These are phyloP conservation scores for Schrenkiella parvula DNA, from an alignment of 345 rosid species.

Conservation along the genomic window DNA sequence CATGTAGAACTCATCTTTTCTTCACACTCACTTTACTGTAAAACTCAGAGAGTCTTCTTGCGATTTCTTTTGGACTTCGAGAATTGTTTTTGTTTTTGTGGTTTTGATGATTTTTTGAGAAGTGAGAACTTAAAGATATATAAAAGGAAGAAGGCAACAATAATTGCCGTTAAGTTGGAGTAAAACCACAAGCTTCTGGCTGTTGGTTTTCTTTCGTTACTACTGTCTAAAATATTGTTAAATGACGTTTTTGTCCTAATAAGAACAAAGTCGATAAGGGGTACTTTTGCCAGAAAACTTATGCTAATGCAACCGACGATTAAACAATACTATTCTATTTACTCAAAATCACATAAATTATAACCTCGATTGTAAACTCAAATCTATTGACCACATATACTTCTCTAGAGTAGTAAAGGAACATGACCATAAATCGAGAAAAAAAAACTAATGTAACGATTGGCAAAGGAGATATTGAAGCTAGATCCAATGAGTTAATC, in stretches of 20 bases:
- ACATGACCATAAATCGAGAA: no score
- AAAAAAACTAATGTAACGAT: no score
- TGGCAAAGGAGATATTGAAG: no score
- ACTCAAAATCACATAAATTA: no score
- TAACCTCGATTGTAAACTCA: no score
- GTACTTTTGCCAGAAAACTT: no score
- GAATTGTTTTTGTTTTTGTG: neutral
- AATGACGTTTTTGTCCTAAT: neutral
- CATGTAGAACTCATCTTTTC: slow-evolving; percentile 32
- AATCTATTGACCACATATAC: no score
- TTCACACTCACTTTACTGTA: neutral
- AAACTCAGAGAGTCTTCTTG: neutral
- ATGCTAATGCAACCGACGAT: no score
- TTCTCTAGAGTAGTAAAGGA: no score
- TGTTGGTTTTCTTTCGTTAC: slow-evolving; percentile 3
- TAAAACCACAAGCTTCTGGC: neutral
- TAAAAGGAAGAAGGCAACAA: slow-evolving; percentile 6
- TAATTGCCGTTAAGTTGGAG: neutral
- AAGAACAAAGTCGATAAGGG: neutral
- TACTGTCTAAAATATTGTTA: neutral
- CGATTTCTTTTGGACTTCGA: neutral
- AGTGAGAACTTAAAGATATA: slow-evolving; percentile 6
- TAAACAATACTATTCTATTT: no score
- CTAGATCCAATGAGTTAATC: no score
- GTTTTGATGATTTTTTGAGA: neutral